Base-by-base conservation (phyloP, 495 filamentous ascomycete species). In the Talaromyces borbonicus region DNA sequence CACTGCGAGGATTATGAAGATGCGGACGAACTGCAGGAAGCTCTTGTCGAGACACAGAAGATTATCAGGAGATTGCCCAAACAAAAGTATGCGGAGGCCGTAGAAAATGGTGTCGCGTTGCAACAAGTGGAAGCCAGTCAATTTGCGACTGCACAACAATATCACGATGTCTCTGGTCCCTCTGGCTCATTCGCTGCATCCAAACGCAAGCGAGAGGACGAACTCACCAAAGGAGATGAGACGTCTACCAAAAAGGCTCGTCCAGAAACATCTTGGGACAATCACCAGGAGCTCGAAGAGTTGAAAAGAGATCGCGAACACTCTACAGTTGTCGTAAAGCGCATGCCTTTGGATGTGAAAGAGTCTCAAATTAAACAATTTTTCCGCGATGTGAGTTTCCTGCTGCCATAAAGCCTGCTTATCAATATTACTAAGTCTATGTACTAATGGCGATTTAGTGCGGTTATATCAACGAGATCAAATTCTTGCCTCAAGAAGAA, bases 1-100 rank as follows among this genome's bases (percentile, higher is more conserved):
- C 90, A 97, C 55, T 93, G 87, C 55, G 83, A 90, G 54, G 85
- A 88, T 50, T 88, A 92, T 52, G 88, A 92, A 56, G 73, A 78
- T 38, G 77, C 83, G 5, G 74, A 83, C 30, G 80, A 82, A 24
- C 66, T 94, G 5, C 78, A 84, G 49, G 66, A 74, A 43, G 85
- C 85, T 15, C 67, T 84, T 8, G 74, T 87, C 41, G 77, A 78
- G 24, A 79, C 83, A 18, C 76, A 83, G 44, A 80, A 80, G 53
- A 71, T 72, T n/a, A 73, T 70, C 40, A 80, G n/a, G n/a, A n/a
- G n/a, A n/a, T n/a, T n/a, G n/a, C n/a, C n/a, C n/a, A n/a, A n/a
- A n/a, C n/a, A n/a, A n/a, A n/a, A n/a, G n/a, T n/a, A n/a, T n/a
- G n/a, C n/a, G n/a, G 86, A 93, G 56, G 74, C 73, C 9, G 68